These are phyloP conservation scores for Vitis hybrid DNA, from an alignment of 177 flowering plant genomes.

Conservation along the genomic window DNA sequence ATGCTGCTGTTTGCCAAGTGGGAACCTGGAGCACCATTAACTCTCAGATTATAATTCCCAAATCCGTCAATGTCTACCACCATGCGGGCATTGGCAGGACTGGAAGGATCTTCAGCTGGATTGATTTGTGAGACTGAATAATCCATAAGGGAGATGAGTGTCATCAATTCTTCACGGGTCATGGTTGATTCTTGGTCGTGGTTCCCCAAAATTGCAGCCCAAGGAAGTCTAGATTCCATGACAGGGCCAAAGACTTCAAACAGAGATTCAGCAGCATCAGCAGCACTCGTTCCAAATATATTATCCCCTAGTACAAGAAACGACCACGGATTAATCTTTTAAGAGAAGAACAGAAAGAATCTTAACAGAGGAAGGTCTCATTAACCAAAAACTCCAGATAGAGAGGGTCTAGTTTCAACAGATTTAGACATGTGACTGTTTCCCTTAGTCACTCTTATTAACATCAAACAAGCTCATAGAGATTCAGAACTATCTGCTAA, in stretches of 20 bases:
- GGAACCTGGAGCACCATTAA: slow-evolving; percentile 70
- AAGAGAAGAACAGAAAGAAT: too few relatives aligned
- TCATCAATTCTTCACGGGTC: slow-evolving; percentile 81
- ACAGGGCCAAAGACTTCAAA: slow-evolving; percentile 66
- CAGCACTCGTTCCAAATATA: slow-evolving; percentile 73
- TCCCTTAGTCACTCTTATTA: too few relatives aligned
- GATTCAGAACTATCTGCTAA: too few relatives aligned
- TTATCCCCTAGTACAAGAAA: slow-evolving; percentile 62
- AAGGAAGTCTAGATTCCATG: slow-evolving; percentile 66
- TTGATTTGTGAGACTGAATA: slow-evolving; percentile 69
- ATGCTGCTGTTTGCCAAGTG: slow-evolving; percentile 58
- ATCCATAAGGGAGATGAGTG: slow-evolving; percentile 76
- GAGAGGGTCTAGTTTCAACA: too few relatives aligned
- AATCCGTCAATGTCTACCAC: slow-evolving; percentile 63
- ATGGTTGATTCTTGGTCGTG: slow-evolving; percentile 96
- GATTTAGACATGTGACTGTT: too few relatives aligned
- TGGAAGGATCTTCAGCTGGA: slow-evolving; percentile 37
- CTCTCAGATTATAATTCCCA: slow-evolving; percentile 75
- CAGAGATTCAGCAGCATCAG: slow-evolving; percentile 92
- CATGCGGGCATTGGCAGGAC: slow-evolving; percentile 7
- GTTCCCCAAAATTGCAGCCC: slow-evolving; percentile 94
- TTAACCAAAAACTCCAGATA: too few relatives aligned
- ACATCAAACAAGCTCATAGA: too few relatives aligned
- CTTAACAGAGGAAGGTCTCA: too few relatives aligned
- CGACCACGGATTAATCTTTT: background rate